These are phyloP conservation scores for Posidonia australis DNA, from an alignment of 106 monocot species.

Conservation along the genomic window DNA sequence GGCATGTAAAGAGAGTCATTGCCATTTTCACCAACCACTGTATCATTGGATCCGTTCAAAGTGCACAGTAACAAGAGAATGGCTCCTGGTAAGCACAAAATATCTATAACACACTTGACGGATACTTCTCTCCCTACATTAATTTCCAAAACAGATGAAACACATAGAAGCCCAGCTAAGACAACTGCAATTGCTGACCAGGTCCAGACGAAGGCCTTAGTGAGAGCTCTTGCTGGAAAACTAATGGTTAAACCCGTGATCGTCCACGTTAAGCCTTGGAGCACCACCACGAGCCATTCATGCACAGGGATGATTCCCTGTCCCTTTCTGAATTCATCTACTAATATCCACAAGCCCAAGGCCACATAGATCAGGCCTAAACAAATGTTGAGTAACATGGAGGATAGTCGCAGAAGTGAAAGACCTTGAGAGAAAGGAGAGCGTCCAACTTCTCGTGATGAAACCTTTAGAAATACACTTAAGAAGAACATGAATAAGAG, in stretches of 20 bases:
- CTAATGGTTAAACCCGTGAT: conserved; percentile 17
- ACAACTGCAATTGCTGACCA: conserved; percentile 19
- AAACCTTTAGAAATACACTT: conserved; percentile 11
- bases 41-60: conserved; percentile 3
- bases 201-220: conserved; percentile 10
- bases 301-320: conserved; percentile 13
- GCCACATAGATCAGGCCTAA: conserved; percentile 42
- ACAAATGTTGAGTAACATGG: conserved; percentile 20
- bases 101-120: conserved; percentile 32
- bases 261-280: conserved; percentile 32
- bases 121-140: conserved; percentile 7
- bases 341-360: conserved; percentile 30
- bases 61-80: conserved; percentile 29
- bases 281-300: conserved; percentile 34
- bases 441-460: background rate
- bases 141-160: conserved; percentile 31
- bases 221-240: conserved; percentile 1
- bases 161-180: conserved; percentile 36
- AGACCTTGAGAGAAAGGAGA: conserved; percentile 3
- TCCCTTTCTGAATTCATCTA: conserved; percentile 10
- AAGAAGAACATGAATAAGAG: conserved; percentile 25
- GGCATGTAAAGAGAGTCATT: conserved; percentile 24
- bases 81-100: conserved; percentile 50
- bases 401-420: conserved; percentile 16
- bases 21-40: background rate